Evolutionary conservation across 495 filamentous ascomycete genomes (phyloP).

Genomic region (Trichoderma erinaceum): DNA sequence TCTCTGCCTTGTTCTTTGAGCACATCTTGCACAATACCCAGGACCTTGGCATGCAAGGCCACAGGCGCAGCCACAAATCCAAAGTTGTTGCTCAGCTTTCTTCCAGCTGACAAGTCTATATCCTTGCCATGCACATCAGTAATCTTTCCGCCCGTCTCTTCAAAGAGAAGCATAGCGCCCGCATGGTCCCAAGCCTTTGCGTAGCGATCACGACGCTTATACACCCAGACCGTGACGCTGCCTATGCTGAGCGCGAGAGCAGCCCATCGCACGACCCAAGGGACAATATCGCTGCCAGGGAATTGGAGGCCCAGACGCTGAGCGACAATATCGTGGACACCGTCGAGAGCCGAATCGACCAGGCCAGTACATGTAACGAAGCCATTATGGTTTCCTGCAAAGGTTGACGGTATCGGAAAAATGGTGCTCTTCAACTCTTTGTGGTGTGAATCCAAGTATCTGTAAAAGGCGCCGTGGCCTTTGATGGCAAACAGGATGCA

Average conservation of each 20-base stretch:
- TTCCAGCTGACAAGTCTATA: conserved; percentile 40
- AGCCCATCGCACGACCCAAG: conserved; percentile 60
- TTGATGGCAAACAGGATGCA: conserved; percentile 51
- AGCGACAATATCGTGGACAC: conserved; percentile 44
- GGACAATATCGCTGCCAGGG: conserved; percentile 52
- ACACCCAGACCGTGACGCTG: conserved; percentile 58
- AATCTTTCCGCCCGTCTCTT: conserved; percentile 58
- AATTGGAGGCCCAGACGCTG: conserved; percentile 40
- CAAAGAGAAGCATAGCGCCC: conserved; percentile 60
- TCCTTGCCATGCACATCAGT: conserved; percentile 55
- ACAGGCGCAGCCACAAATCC: conserved; percentile 44
- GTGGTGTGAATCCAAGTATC: background rate
- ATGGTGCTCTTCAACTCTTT: conserved; percentile 34
- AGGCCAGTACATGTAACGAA: conserved; percentile 35
- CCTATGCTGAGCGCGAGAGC: conserved; percentile 53
- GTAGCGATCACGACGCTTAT: conserved; percentile 41
- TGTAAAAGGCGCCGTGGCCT: conserved; percentile 49
- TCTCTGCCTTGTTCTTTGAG: conserved; percentile 30
- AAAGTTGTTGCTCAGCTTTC: conserved; percentile 41
- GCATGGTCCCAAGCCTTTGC: conserved; percentile 72
- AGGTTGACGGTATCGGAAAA: conserved; percentile 23
- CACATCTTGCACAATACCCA: conserved; percentile 28
- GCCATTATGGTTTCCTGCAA: conserved; percentile 28
- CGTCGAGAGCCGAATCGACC: conserved; percentile 36
- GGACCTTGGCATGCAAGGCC: conserved; percentile 30